Evolutionary conservation across 495 filamentous ascomycete genomes (phyloP), one percentile per base, ranked within the genome.

Genomic region (Jackrogersella minutella): DNA sequence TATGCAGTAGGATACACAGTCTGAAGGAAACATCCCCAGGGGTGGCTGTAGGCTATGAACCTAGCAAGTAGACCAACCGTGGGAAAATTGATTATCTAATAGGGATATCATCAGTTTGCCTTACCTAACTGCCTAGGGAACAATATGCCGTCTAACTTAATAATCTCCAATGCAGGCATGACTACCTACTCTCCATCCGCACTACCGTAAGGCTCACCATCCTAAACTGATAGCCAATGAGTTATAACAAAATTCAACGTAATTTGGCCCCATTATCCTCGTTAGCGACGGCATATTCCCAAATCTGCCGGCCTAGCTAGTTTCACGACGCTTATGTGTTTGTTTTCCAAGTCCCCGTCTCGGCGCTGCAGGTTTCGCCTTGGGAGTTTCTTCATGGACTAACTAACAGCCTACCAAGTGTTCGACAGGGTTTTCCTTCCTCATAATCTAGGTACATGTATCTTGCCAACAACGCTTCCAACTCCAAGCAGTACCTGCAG

Each of bases 261-360:
- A n/a, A n/a, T n/a, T n/a, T n/a, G n/a, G n/a, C n/a, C n/a, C n/a
- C n/a, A n/a, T n/a, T n/a, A n/a, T n/a, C n/a, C n/a, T n/a, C n/a
- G n/a, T n/a, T n/a, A n/a, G n/a, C n/a, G n/a, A n/a, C n/a, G n/a
- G n/a, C n/a, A 37, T 21, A 28, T 55, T 22, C 11, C 19, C 26
- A 31, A 33, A 68, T 64, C 46, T 59, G 36, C 59, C 47, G 44
- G 40, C 24, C 16, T 44, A 21, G 9, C 31, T 47, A 9, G 19
- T n/a, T 51, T 51, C 28, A 24, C 34, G 31, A 26, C 9, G 37
- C 55, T 49, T 37, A 16, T 52, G 26, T 37, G 28, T 56, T 58
- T 31, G 26, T 37, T 19, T 56, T 58, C 24, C 47, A 51, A 14
- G 10, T 16, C 5, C 14, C 26, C 55, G 11, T 14, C 33, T 54